Percentiles rank a stretch among this genome's conserved stretches.
Evolutionary conservation across 2,329 filamentous ascomycete genomes (phyloP).

Genomic region (Aureobasidium sp.): DNA sequence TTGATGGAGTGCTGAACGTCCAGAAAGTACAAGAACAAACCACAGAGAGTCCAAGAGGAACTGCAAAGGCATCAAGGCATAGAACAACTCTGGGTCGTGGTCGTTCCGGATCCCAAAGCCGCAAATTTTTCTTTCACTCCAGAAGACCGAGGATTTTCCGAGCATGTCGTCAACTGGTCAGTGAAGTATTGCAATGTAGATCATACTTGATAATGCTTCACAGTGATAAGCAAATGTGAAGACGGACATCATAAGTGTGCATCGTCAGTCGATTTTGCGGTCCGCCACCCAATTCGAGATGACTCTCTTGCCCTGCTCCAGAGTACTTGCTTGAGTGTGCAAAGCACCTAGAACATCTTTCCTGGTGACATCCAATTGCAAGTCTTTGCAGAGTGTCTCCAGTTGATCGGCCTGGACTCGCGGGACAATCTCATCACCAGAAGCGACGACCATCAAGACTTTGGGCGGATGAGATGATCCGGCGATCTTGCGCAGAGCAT

Average conservation of each 20-base stretch:
- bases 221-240: neutral
- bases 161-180: no score
- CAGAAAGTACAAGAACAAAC: neutral
- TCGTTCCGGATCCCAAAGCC: no score
- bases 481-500: conserved; percentile 32
- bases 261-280: neutral
- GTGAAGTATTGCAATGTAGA: neutral
- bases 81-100: no score
- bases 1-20: neutral
- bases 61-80: neutral
- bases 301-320: conserved; percentile 33
- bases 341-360: conserved; percentile 37
- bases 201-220: neutral
- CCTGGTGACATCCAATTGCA: conserved; percentile 28
- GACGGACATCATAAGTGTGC: neutral
- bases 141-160: no score
- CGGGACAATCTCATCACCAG: conserved; percentile 49
- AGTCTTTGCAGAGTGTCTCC: conserved; percentile 30
- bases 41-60: neutral
- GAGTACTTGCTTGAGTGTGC: conserved; percentile 41
- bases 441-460: conserved; percentile 49
- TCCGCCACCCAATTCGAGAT: conserved; percentile 23
- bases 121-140: no score
- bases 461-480: conserved; percentile 12
- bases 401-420: conserved; percentile 48